These are phyloP conservation scores for Brassica napus DNA, from an alignment of 345 rosid genomes.

Conservation along the genomic window Da-Ae NC_063445.1:16217001-16217500, in stretches of 20 bases:
- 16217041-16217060: slow-evolving; percentile 82
- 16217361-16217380: neutral
- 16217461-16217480: slow-evolving; percentile 53
- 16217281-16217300: slow-evolving; percentile 99
- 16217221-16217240: neutral
- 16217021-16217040: slow-evolving; percentile 78
- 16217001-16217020: slow-evolving; percentile 88
- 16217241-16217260: neutral
- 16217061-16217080: slow-evolving; percentile 68
- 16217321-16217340: slow-evolving; percentile 97
- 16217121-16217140: slow-evolving; percentile 69
- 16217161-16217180: slow-evolving; percentile 76
- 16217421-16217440: slow-evolving; percentile 55
- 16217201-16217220: slow-evolving; percentile 20
- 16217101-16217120: slow-evolving; percentile 71
- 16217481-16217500: slow-evolving; percentile 47
- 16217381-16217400: neutral
- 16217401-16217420: slow-evolving; percentile 41
- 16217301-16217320: slow-evolving; percentile 96
- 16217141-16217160: slow-evolving; percentile 87
- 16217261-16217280: slow-evolving; percentile 58
- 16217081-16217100: slow-evolving; percentile 58
- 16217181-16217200: slow-evolving; percentile 84
- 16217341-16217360: slow-evolving; percentile 1
- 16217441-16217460: slow-evolving; percentile 80